A percentile compares a stretch with the other conserved stretches of the same genome.
These are phyloP conservation scores for Vitis hybrid DNA, from an alignment of 177 flowering plant genomes.

Conservation along the genomic window DNA sequence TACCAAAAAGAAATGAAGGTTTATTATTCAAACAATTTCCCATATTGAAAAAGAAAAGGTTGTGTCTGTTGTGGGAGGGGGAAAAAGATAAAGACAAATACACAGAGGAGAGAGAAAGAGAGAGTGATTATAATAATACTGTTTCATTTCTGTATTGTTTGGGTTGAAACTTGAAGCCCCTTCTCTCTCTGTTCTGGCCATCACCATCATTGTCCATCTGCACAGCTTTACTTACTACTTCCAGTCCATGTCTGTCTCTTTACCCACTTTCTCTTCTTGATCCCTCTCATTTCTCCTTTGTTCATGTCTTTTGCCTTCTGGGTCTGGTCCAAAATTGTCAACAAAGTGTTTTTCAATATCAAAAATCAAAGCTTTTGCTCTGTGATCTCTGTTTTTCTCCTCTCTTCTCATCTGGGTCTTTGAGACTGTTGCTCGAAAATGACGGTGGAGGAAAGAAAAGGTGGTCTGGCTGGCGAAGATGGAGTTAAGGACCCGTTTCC, in stretches of 20 bases:
- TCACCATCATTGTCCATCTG: constrained; percentile 34
- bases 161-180: constrained; percentile 10
- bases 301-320: constrained; percentile 18
- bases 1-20: not conserved
- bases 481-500: constrained; percentile 38
- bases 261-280: not conserved
- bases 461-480: constrained; percentile 15
- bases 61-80: constrained; percentile 5
- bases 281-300: not conserved
- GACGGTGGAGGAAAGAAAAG: constrained; percentile 39
- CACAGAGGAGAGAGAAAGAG: constrained; percentile 19
- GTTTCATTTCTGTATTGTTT: constrained; percentile 24
- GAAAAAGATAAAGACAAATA: constrained; percentile 28
- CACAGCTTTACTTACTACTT: constrained; percentile 24
- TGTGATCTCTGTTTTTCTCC: constrained; percentile 15
- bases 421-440: constrained; percentile 17
- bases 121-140: constrained; percentile 5
- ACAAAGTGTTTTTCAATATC: not conserved
- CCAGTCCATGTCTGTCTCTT: constrained; percentile 7
- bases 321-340: constrained; percentile 11
- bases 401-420: constrained; percentile 17
- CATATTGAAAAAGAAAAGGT: constrained; percentile 8
- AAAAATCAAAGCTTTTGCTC: constrained; percentile 14
- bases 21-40: not conserved
- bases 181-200: constrained; percentile 23